phyloP scores from a whole-genome alignment of 441 rosid species.

The Aleurites moluccanus region DNA sequence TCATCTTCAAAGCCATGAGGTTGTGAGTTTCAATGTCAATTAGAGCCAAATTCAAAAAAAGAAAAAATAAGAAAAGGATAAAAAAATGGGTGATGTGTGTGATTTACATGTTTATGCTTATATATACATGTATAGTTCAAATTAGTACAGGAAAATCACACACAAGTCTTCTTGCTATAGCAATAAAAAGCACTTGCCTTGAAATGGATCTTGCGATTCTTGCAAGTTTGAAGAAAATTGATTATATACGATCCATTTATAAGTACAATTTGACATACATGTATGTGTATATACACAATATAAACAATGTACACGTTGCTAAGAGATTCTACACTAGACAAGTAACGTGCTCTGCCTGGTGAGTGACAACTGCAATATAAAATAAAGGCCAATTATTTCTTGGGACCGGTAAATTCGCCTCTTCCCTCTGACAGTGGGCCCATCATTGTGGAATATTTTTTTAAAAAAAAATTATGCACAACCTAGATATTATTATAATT shows the following conservation, averaged over 20 bases:
- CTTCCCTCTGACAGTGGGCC: too few relatives aligned
- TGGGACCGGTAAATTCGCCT: too few relatives aligned
- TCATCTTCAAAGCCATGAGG: too few relatives aligned
- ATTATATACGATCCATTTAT: neutral
- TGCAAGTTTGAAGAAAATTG: neutral
- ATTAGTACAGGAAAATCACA: slow-evolving; percentile 13
- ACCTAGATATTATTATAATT: too few relatives aligned
- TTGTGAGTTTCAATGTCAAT: too few relatives aligned
- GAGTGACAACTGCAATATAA: neutral
- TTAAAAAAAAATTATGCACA: too few relatives aligned
- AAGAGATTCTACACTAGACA: neutral
- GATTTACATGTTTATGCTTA: neutral
- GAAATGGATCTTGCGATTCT: neutral
- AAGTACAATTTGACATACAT: too few relatives aligned
- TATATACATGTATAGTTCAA: neutral
- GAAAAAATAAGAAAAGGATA: too few relatives aligned
- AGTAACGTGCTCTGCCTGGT: too few relatives aligned
- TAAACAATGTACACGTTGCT: neutral
- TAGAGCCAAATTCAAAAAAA: too few relatives aligned
- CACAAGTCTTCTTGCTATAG: neutral
- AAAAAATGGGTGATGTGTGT: neutral
- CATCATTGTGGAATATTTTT: too few relatives aligned
- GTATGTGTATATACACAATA: too few relatives aligned
- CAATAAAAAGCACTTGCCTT: neutral
- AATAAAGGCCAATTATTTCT: neutral